Evolutionary conservation across 164 flowering plant genomes (phyloP), one percentile per base, ranked within the genome.

Genomic region (Stephania cephalantha): DNA sequence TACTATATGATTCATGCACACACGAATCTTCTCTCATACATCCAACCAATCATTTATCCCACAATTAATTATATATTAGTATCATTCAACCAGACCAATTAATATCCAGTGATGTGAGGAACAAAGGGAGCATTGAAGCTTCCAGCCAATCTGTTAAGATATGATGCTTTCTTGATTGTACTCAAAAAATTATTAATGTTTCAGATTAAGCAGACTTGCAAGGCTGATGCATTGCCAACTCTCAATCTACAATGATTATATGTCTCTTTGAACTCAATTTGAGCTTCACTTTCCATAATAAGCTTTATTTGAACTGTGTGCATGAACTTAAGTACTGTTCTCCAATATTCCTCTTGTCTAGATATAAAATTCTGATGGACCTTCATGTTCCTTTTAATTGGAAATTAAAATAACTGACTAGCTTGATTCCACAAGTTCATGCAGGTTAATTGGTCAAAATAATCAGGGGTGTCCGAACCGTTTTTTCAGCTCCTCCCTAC

Each of bases 1-100:
- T 52, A 6, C 5, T 66, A 11, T 10, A 68, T 67, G 74, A 74
- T 76, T 52, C 78, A 76, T 76, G 78, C 46, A 76, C 46, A 76
- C 78, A 46, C 29, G 66, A 65, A 76, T 64, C 63, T 71, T 76
- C 42, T 13, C 31, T 30, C 9, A 35, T 9, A 55, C 61, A 72
- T 55, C 18, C 9, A 20, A 58, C 18, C 71, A 69, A 69, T 75
- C n/a, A 68, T 75, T 69, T n/a, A n/a, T 31, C 22, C 50, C 48
- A 69, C 18, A n/a, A 61, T 61, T 61, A 61, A 61, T 61, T 17
- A n/a, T 25, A 61, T 15, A 61, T 61, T 20, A 25, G 25, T 25
- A 18, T 6, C 22, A 61, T 61, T 17, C 66, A 61, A 61, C 66
- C 22, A 18, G 22, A 18, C 25, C 25, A 61, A 61, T 61, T 5